Conservation (phyloP, 768 basidiomycete species). For the Leccinum arenicola region DNA sequence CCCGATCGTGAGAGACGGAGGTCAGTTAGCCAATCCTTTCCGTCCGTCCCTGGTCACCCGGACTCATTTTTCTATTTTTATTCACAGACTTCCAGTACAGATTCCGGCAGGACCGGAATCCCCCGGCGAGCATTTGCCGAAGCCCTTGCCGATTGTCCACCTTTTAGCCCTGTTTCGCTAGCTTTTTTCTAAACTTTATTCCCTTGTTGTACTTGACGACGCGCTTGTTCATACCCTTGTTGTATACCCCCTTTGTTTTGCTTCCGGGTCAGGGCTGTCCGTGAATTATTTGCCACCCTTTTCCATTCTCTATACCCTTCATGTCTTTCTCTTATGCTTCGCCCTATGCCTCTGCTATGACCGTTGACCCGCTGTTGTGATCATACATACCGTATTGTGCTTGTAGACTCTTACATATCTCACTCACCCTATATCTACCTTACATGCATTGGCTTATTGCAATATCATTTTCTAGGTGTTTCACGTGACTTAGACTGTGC, state of each 20-base stretch:
- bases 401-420: slow-evolving; percentile 18
- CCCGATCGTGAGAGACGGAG: slow-evolving; percentile 64
- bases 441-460: slow-evolving; percentile 15
- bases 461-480: slow-evolving; percentile 8
- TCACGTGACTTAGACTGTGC: neutral
- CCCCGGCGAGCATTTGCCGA: slow-evolving; percentile 38
- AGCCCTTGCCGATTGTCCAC: slow-evolving; percentile 58
- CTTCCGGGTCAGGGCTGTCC: neutral
- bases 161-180: slow-evolving; percentile 37
- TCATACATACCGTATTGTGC: slow-evolving; percentile 23
- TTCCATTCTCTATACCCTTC: slow-evolving; percentile 17
- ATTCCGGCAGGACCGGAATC: slow-evolving; percentile 49
- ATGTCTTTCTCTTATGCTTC: slow-evolving; percentile 17
- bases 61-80: slow-evolving; percentile 3
- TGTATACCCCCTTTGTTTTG: slow-evolving; percentile 8
- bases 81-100: slow-evolving; percentile 62
- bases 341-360: slow-evolving; percentile 17
- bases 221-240: slow-evolving; percentile 17
- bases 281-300: slow-evolving; percentile 1
- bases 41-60: neutral
- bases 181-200: slow-evolving; percentile 16
- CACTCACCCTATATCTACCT: slow-evolving; percentile 16
- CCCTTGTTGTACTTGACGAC: slow-evolving; percentile 22
- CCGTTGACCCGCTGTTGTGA: slow-evolving; percentile 7
- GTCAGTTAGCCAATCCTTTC: slow-evolving; percentile 19